A percentile compares a stretch with the other conserved stretches of the same genome.
Evolutionary conservation across 2,329 filamentous ascomycete species (phyloP).

Genomic region (Aspergillus sp.): DNA sequence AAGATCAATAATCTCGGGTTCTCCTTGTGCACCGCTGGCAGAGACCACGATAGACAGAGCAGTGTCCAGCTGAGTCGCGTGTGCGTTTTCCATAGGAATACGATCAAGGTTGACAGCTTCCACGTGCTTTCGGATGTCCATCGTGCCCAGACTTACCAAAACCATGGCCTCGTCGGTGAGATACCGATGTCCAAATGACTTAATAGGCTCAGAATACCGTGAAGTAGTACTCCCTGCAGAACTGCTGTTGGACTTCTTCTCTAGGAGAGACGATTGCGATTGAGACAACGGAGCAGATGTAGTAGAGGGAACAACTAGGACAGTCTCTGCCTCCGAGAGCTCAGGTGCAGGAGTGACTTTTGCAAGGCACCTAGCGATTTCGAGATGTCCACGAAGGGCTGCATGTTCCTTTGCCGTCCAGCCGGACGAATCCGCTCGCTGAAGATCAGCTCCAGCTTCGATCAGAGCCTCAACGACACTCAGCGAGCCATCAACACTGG

Average conservation of each 20-base stretch:
- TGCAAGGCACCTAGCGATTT: conserved; percentile 70
- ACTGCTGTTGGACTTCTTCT: conserved; percentile 42
- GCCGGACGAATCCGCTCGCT: conserved; percentile 76
- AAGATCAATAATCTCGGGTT: conserved; percentile 85
- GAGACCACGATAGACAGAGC: conserved; percentile 89
- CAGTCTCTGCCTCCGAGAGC: conserved; percentile 32
- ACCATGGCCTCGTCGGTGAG: conserved; percentile 86
- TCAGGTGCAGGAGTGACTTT: conserved; percentile 51
- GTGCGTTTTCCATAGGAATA: conserved; percentile 82
- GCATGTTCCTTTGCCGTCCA: conserved; percentile 96
- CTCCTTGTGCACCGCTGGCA: conserved; percentile 78
- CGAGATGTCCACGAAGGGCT: conserved; percentile 81
- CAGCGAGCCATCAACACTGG: conserved; percentile 83
- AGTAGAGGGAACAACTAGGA: conserved; percentile 28
- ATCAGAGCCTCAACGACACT: conserved; percentile 74
- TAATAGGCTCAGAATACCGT: conserved; percentile 70
- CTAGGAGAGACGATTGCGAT: conserved; percentile 40
- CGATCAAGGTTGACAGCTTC: conserved; percentile 83
- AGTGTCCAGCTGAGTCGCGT: conserved; percentile 90
- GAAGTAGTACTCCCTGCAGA: conserved; percentile 40
- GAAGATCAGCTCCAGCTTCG: conserved; percentile 72
- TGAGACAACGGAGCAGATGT: conserved; percentile 37
- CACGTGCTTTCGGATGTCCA: conserved; percentile 83
- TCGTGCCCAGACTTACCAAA: conserved; percentile 87
- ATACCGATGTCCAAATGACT: conserved; percentile 95